These are phyloP conservation scores for Tetrahymena borealis DNA, from an alignment of 73 alveolate species.

Conservation along the genomic window DNA sequence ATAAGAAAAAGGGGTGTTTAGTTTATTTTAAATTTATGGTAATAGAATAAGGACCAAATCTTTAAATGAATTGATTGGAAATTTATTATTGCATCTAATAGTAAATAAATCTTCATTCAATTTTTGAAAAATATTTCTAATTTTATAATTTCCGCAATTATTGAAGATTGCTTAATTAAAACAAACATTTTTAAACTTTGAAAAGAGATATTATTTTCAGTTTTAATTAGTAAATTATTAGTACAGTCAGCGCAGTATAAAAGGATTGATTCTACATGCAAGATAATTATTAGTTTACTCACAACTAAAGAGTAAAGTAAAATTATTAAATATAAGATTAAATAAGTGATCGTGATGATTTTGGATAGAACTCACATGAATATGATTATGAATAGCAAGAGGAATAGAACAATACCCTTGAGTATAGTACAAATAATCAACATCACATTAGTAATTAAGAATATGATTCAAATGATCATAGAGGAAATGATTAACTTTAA, in stretches of 20 bases:
- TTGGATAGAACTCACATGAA: background rate
- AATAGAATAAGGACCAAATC: too few relatives aligned
- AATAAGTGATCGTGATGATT: background rate
- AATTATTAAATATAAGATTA: too few relatives aligned
- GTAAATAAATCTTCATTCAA: too few relatives aligned
- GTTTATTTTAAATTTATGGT: too few relatives aligned
- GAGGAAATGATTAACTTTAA: background rate
- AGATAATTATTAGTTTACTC: background rate
- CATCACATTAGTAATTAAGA: too few relatives aligned
- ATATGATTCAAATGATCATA: background rate
- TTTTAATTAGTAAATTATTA: background rate
- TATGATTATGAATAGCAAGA: background rate
- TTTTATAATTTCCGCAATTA: background rate
- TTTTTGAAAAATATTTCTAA: background rate
- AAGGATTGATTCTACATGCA: background rate
- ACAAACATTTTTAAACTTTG: background rate
- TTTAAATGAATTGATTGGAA: too few relatives aligned
- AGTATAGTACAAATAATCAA: too few relatives aligned
- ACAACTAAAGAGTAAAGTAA: too few relatives aligned
- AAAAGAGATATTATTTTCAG: background rate
- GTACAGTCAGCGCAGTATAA: background rate
- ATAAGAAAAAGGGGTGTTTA: too few relatives aligned
- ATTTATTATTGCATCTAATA: too few relatives aligned
- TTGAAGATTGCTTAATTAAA: background rate
- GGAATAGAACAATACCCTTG: too few relatives aligned